These are phyloP conservation scores for Acanthochlamys bracteata DNA, from an alignment of 106 monocot genomes.

Conservation along the genomic window DNA sequence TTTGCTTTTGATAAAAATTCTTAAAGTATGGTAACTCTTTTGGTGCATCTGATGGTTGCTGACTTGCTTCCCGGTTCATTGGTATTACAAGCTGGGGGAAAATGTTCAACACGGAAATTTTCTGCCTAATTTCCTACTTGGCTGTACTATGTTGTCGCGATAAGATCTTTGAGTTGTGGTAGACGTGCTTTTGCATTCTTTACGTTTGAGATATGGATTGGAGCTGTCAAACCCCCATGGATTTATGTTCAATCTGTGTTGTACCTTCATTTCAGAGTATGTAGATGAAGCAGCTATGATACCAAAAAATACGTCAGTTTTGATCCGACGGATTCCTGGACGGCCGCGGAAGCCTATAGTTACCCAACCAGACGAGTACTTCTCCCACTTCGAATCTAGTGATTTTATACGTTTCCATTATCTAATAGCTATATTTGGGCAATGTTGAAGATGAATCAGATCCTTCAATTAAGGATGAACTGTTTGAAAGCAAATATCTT, in stretches of 20 bases:
- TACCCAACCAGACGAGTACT: slow-evolving; percentile 72
- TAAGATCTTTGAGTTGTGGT: neutral
- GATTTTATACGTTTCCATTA: slow-evolving; percentile 3
- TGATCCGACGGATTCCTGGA: slow-evolving; percentile 91
- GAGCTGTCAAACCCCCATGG: neutral
- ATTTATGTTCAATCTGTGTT: slow-evolving; percentile 31
- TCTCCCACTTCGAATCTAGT: slow-evolving; percentile 28
- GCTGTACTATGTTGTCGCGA: no score
- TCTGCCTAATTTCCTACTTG: no score
- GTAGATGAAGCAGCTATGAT: slow-evolving; percentile 84
- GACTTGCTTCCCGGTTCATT: no score
- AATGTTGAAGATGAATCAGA: neutral
- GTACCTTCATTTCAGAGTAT: slow-evolving; percentile 77
- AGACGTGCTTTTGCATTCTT: neutral
- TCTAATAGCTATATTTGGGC: no score
- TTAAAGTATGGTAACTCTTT: no score
- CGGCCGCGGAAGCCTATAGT: slow-evolving; percentile 76
- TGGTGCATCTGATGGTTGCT: no score
- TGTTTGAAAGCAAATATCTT: no score
- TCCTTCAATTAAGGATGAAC: no score
- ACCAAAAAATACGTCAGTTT: slow-evolving; percentile 89
- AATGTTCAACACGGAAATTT: no score
- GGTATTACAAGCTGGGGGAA: no score
- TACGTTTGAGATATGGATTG: slow-evolving; percentile 1
- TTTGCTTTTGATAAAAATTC: no score